These are phyloP conservation scores for Sequoiadendron giganteum DNA, from an alignment of 75 land plant genomes.

Conservation along the genomic window DNA sequence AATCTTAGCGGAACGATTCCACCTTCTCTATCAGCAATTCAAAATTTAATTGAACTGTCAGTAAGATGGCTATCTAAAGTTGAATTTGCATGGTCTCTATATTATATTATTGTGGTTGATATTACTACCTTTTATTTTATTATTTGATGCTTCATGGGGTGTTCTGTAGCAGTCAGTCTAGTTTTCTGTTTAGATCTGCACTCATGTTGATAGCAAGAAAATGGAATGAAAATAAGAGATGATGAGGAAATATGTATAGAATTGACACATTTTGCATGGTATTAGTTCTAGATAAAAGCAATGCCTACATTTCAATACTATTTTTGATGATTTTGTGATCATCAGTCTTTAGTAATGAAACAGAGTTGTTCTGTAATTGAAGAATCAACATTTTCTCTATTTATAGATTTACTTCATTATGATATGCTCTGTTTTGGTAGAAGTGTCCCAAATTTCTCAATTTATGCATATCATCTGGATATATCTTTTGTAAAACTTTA, in stretches of 20 bases:
- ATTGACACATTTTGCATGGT: background rate
- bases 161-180: background rate
- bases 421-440: background rate
- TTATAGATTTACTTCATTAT: background rate
- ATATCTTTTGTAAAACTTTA: background rate
- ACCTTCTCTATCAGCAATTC: conserved; percentile 32
- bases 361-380: background rate
- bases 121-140: background rate
- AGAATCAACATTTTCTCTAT: background rate
- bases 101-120: background rate
- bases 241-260: background rate
- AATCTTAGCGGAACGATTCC: conserved; percentile 39
- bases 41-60: conserved; percentile 50
- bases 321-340: background rate
- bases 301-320: background rate
- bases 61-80: conserved; percentile 12
- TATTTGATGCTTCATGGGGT: background rate
- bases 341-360: background rate
- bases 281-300: background rate
- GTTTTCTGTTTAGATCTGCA: background rate
- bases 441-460: background rate
- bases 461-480: background rate
- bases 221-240: background rate
- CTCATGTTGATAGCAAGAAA: background rate
- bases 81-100: conserved; percentile 7